Evolutionary conservation across 1,139 yeast genomes (phyloP), one percentile per base, ranked within the genome.

Genomic region (Nakaseomyces nivariensis): DNA sequence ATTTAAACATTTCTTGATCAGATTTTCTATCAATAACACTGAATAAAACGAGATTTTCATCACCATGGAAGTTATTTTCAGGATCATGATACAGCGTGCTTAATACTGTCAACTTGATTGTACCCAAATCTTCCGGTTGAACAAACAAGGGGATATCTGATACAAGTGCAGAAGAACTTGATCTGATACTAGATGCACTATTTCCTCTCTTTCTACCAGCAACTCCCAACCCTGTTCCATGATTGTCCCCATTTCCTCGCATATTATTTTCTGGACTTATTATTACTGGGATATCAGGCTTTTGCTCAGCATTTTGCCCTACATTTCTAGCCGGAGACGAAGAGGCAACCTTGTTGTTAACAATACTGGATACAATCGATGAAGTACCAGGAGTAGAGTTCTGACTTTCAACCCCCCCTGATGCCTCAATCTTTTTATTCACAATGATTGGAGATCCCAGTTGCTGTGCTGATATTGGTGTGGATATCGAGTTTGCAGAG

Each of bases 1-100:
- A 75, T 56, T 81, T 74, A 85, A 94, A 87, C 74, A 85, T 76
- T 59, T 81, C 87, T 57, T 81, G 81, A 32, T 70, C 72, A 1
- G 82, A 68, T 8, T 71, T 77, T 32, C 79, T 72, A 59, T 85
- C 92, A 33, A 74, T 70, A 4, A 83, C 76, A 1, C 82, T 75
- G 46, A 87, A 70, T 1, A 85, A 73, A n/a, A 82, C 74, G 40
- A 81, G 86, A 42, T 79, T 85, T 10, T 47, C 46, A 13, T 47
- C 43, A 13, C 34, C 42, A 25, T 36, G 40, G 1, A 72, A 53
- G 55, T 70, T 69, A 48, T 67, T 70, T 46, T 63, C 67, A 48
- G 59, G 51, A 67, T 75, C 57, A 54, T 64, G 62, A 50, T 77
- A 70, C 48, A 86, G 68, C 9, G 87, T 79, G 52, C 82, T 77